A percentile compares a stretch with the other conserved stretches of the same genome.
These are phyloP conservation scores for Boehmeria nivea DNA, from an alignment of 306 rosid species.

Conservation along the genomic window DNA sequence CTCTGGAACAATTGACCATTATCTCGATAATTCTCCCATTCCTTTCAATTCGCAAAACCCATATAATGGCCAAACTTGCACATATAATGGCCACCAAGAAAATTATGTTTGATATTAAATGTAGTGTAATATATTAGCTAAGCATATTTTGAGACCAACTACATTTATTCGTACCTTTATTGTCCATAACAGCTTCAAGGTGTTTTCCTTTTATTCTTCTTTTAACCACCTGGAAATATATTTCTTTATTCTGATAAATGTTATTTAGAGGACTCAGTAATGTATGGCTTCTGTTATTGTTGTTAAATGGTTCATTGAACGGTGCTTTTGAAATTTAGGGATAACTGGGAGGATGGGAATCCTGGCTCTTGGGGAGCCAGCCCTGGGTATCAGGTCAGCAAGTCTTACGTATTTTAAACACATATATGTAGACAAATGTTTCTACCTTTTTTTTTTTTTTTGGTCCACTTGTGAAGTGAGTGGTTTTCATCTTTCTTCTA, in stretches of 20 bases:
- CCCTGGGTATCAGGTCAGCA: slow-evolving; percentile 86
- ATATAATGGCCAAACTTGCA: too few species aligned
- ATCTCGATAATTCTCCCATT: too few species aligned
- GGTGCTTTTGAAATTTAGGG: slow-evolving; percentile 49
- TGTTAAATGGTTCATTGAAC: slow-evolving; percentile 17
- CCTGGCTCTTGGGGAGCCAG: slow-evolving; percentile 96
- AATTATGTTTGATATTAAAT: too few species aligned
- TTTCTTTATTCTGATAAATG: not conserved
- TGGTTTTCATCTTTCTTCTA: slow-evolving; percentile 29
- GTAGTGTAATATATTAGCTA: too few species aligned
- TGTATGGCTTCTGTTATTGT: not conserved
- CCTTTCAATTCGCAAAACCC: too few species aligned
- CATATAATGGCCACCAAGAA: too few species aligned
- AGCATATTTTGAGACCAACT: too few species aligned
- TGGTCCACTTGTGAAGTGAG: not conserved
- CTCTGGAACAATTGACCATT: too few species aligned
- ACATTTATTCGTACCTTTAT: too few species aligned
- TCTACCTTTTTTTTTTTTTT: not conserved
- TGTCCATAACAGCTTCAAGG: too few species aligned
- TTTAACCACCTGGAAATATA: too few species aligned
- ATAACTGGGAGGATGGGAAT: slow-evolving; percentile 97
- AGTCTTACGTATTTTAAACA: slow-evolving; percentile 3
- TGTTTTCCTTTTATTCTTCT: not conserved
- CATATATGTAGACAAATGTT: not conserved
- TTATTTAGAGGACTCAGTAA: not conserved